Evolutionary conservation across 225 moss, liverwort and hornwort genomes (phyloP).

Genomic region (Thuidium tamariscinum): DNA sequence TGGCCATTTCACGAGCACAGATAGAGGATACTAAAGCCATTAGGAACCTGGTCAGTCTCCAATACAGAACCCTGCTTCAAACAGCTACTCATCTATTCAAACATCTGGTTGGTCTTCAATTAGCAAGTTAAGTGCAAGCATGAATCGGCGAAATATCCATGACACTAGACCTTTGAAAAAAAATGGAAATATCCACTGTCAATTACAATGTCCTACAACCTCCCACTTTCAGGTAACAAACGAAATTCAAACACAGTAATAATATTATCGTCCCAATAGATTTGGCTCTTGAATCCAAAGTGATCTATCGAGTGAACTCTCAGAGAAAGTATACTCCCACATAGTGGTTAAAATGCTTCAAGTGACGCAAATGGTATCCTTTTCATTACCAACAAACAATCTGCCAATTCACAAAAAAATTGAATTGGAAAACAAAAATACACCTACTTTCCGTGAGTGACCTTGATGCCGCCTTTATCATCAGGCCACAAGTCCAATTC

Average conservation of each 20-base stretch:
- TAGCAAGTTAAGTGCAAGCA: background rate
- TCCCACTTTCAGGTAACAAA: background rate
- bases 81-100: background rate
- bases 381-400: too few relatives aligned
- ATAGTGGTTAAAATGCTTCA: background rate
- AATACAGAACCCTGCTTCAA: background rate
- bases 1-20: background rate
- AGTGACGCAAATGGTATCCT: background rate
- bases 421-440: background rate
- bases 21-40: background rate
- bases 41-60: background rate
- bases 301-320: background rate
- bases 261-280: background rate
- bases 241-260: background rate
- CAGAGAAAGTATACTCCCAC: background rate
- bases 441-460: conserved; percentile 70
- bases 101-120: background rate
- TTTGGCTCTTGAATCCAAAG: background rate
- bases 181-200: background rate
- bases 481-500: conserved; percentile 89
- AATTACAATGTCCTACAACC: background rate
- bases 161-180: too few relatives aligned
- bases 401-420: background rate
- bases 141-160: background rate
- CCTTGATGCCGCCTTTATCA: conserved; percentile 41